Conservation (phyloP, 441 rosid species). For the Jatropha multifida region DNA sequence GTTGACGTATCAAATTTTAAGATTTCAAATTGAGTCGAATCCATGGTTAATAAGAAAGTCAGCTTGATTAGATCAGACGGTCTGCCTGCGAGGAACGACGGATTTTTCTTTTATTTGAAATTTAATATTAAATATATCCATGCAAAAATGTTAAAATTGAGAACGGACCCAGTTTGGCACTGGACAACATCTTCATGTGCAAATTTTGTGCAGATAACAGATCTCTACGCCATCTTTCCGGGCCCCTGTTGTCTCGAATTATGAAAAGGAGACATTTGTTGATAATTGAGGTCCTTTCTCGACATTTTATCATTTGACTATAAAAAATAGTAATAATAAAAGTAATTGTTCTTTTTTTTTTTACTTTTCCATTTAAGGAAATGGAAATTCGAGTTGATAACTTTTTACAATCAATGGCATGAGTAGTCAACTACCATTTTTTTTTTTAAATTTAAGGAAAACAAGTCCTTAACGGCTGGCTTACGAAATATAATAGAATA, state of each 20-base stretch:
- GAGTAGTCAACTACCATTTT: too few species aligned
- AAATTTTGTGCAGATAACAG: slow-evolving; percentile 21
- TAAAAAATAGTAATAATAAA: too few species aligned
- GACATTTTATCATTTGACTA: slow-evolving; percentile 10
- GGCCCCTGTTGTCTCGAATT: slow-evolving; percentile 39
- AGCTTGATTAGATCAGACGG: slow-evolving; percentile 24
- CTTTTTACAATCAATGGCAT: too few species aligned
- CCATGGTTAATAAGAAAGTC: slow-evolving; percentile 5
- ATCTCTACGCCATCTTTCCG: slow-evolving; percentile 44
- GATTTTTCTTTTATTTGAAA: background rate
- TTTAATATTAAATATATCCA: background rate
- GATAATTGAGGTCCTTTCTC: slow-evolving; percentile 17
- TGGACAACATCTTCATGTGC: slow-evolving; percentile 42
- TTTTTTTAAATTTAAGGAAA: too few species aligned
- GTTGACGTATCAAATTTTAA: too few species aligned
- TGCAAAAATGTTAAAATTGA: background rate
- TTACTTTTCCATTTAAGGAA: too few species aligned
- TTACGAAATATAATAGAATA: too few species aligned
- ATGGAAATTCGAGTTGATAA: too few species aligned
- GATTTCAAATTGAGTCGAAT: background rate
- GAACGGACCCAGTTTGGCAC: slow-evolving; percentile 23
- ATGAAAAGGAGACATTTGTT: slow-evolving; percentile 22
- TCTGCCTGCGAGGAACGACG: background rate
- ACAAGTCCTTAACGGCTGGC: too few species aligned
- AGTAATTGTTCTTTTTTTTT: too few species aligned